Percentiles rank a stretch among this genome's conserved stretches.
phyloP scores from a whole-genome alignment of 495 filamentous ascomycete genomes.

The Daldinia concentrica region DNA sequence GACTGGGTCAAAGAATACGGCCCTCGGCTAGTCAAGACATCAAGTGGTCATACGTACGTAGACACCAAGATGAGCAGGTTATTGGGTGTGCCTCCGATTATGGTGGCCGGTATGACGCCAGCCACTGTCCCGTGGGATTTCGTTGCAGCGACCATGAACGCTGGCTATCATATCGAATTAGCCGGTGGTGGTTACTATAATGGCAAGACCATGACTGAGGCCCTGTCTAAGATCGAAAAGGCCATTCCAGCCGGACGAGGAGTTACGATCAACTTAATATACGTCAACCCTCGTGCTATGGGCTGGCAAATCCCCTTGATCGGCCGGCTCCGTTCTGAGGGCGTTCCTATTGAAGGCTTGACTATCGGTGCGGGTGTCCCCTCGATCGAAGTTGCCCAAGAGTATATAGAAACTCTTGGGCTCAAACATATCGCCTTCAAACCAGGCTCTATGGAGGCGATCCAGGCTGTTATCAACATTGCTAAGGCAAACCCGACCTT shows the following conservation, averaged over 20 bases:
- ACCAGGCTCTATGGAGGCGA: slow-evolving; percentile 87
- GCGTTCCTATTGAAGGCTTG: slow-evolving; percentile 91
- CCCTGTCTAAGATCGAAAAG: slow-evolving; percentile 88
- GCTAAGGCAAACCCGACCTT: slow-evolving; percentile 90
- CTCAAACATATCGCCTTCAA: slow-evolving; percentile 97
- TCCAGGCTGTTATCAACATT: slow-evolving; percentile 90
- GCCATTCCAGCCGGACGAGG: slow-evolving; percentile 88
- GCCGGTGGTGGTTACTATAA: slow-evolving; percentile 94
- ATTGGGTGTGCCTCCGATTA: slow-evolving; percentile 85
- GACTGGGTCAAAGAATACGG: slow-evolving; percentile 98
- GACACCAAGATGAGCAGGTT: slow-evolving; percentile 98
- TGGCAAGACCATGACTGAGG: slow-evolving; percentile 86
- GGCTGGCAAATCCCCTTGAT: slow-evolving; percentile 96
- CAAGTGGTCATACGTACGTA: slow-evolving; percentile 85
- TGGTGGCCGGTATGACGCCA: slow-evolving; percentile 95
- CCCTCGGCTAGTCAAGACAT: slow-evolving; percentile 86
- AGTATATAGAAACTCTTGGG: slow-evolving; percentile 93
- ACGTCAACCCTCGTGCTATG: slow-evolving; percentile 96
- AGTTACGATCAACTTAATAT: slow-evolving; percentile 94
- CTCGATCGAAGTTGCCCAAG: slow-evolving; percentile 90
- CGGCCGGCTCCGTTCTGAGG: slow-evolving; percentile 81
- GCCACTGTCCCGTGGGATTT: slow-evolving; percentile 93
- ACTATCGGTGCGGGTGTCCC: slow-evolving; percentile 95
- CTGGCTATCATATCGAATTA: slow-evolving; percentile 89
- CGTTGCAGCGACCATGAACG: slow-evolving; percentile 90